Percentiles rank a stretch among this genome's conserved stretches.
These are phyloP conservation scores for Auricularia sp. DNA, from an alignment of 768 basidiomycete species.

Conservation along the genomic window DNA sequence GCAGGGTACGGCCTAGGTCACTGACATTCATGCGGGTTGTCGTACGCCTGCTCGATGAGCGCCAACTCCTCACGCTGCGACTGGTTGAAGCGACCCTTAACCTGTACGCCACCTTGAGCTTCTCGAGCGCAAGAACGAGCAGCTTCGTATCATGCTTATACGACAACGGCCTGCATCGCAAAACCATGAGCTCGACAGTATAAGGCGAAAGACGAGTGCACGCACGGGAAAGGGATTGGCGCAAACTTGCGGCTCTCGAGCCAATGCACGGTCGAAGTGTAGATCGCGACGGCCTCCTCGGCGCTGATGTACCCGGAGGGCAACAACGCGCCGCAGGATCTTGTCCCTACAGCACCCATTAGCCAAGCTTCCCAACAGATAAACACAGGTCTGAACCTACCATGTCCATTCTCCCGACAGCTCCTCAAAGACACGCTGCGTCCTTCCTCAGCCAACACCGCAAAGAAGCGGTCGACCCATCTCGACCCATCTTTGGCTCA, in stretches of 20 bases:
- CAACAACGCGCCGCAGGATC: slow-evolving; percentile 39
- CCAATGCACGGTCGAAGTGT: slow-evolving; percentile 98
- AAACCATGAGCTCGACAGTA: neutral
- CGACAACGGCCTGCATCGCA: slow-evolving; percentile 59
- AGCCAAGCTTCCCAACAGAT: neutral
- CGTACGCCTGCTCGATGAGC: slow-evolving; percentile 96
- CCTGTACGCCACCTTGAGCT: slow-evolving; percentile 98
- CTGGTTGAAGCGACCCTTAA: slow-evolving; percentile 94
- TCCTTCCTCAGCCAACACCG: slow-evolving; percentile 30
- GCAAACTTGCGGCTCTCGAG: slow-evolving; percentile 95
- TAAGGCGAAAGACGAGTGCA: slow-evolving; percentile 5
- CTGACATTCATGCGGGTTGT: slow-evolving; percentile 94
- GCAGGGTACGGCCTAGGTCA: slow-evolving; percentile 72
- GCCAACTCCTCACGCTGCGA: slow-evolving; percentile 97
- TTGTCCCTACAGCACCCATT: slow-evolving; percentile 30
- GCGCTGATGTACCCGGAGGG: slow-evolving; percentile 86
- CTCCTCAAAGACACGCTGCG: slow-evolving; percentile 29
- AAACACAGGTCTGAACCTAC: slow-evolving; percentile 28
- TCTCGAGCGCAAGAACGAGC: slow-evolving; percentile 91
- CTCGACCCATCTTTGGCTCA: slow-evolving; percentile 42
- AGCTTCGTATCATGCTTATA: slow-evolving; percentile 99
- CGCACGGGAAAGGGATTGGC: slow-evolving; percentile 94
- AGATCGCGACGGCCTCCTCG: slow-evolving; percentile 97
- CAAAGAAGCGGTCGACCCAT: slow-evolving; percentile 43
- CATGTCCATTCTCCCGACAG: slow-evolving; percentile 46